Evolutionary conservation across 148 eudicot species (phyloP).

Genomic region (Cornus florida): DNA sequence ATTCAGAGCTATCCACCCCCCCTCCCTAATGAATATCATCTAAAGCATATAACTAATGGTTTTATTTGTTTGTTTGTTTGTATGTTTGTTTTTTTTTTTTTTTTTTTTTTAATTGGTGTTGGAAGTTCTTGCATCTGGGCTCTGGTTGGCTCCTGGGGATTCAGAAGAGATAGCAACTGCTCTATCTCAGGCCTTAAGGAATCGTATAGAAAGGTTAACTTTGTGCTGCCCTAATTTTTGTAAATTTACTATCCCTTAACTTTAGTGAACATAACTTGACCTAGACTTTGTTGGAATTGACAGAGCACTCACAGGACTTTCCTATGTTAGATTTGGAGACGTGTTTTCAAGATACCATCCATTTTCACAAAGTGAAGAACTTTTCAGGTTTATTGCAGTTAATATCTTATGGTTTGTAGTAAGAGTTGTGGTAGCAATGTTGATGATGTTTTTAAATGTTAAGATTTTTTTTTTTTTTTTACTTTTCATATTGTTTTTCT

Average conservation of each 20-base stretch:
- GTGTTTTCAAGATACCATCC: constrained; percentile 72
- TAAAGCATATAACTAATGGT: not conserved
- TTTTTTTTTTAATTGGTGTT: constrained; percentile 3
- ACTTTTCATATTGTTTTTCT: not conserved
- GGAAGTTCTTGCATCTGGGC: constrained; percentile 82
- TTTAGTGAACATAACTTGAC: constrained; percentile 8
- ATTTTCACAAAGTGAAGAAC: constrained; percentile 65
- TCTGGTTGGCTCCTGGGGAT: constrained; percentile 95
- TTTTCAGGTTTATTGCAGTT: constrained; percentile 59
- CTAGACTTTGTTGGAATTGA: constrained; percentile 5
- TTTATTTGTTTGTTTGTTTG: too few relatives aligned
- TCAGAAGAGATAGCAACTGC: constrained; percentile 91
- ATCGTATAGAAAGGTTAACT: constrained; percentile 76
- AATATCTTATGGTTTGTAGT: not conserved
- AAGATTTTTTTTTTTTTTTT: not conserved
- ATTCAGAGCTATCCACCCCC: not conserved
- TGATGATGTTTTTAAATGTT: not conserved
- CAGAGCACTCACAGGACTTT: constrained; percentile 78
- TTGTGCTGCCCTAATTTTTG: not conserved
- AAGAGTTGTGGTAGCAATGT: not conserved
- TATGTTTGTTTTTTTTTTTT: too few relatives aligned
- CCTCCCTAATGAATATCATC: not conserved
- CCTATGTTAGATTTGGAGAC: constrained; percentile 88
- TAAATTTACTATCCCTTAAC: not conserved
- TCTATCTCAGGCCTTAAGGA: constrained; percentile 85